These are phyloP conservation scores for Penicillium sp. DNA, from an alignment of 2,329 filamentous ascomycete genomes.

Conservation along the genomic window DNA sequence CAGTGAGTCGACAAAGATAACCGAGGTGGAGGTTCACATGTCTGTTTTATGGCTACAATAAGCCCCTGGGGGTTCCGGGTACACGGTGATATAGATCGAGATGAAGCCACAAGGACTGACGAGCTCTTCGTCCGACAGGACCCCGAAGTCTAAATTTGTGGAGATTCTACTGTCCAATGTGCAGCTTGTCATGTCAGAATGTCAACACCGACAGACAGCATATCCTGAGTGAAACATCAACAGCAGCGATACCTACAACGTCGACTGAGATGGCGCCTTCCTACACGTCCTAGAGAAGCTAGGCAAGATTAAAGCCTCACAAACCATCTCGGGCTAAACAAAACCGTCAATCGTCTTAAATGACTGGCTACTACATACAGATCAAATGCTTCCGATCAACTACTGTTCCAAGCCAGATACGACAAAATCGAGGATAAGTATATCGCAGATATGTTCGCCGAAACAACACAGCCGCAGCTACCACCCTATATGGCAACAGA, in stretches of 20 bases:
- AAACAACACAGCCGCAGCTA: neutral
- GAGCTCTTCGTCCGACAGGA: neutral
- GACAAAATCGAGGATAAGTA: too few species aligned
- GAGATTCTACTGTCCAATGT: neutral
- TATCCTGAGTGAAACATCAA: neutral
- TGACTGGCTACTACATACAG: neutral
- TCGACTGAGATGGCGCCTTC: neutral
- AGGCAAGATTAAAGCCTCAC: neutral
- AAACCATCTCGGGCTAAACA: neutral
- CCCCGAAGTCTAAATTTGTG: neutral
- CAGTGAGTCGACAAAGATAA: neutral
- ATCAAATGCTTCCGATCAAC: too few species aligned
- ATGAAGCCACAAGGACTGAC: too few species aligned
- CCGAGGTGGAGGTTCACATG: neutral
- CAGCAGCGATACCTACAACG: neutral
- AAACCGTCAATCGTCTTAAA: neutral
- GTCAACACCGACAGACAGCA: neutral
- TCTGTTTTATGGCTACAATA: neutral
- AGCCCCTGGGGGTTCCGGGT: rapidly evolving
- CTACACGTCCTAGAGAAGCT: neutral
- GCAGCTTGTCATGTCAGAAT: neutral
- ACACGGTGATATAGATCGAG: neutral
- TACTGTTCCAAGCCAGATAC: neutral
- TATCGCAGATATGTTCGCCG: neutral
- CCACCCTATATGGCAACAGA: neutral